These are phyloP conservation scores for Coemansia sp. DNA, from an alignment of 192 early-diverging fungal genomes.

Conservation along the genomic window DNA sequence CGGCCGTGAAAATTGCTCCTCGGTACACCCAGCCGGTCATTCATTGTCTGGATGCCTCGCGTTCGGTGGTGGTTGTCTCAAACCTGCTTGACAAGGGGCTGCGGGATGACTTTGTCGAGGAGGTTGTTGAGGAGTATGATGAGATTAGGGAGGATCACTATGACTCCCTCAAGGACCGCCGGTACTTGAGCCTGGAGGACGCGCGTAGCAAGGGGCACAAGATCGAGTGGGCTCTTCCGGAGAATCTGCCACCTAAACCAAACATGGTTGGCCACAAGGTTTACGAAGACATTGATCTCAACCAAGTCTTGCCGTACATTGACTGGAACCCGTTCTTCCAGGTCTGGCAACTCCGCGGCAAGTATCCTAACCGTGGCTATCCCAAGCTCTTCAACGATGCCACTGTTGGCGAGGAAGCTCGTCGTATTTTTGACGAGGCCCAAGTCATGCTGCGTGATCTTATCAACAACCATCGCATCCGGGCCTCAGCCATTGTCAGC, in stretches of 20 bases:
- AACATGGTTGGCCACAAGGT: constrained; percentile 80
- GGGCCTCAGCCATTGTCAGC: constrained; percentile 77
- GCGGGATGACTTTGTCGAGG: constrained; percentile 85
- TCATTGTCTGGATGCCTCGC: constrained; percentile 90
- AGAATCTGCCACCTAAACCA: constrained; percentile 74
- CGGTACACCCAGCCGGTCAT: constrained; percentile 79
- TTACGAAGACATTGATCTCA: constrained; percentile 76
- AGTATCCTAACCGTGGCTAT: constrained; percentile 95
- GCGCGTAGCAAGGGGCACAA: constrained; percentile 65
- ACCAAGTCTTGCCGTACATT: constrained; percentile 77
- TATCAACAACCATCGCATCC: constrained; percentile 71
- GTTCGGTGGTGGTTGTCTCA: constrained; percentile 88
- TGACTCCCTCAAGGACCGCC: constrained; percentile 84
- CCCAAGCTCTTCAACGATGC: constrained; percentile 98
- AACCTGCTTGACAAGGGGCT: constrained; percentile 76
- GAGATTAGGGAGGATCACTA: constrained; percentile 94
- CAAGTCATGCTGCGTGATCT: constrained; percentile 77
- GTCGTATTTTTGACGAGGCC: constrained; percentile 87
- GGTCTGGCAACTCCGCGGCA: constrained; percentile 94
- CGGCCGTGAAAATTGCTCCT: constrained; percentile 95
- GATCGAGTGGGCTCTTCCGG: constrained; percentile 69
- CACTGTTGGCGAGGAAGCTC: constrained; percentile 87
- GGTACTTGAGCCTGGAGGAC: constrained; percentile 69
- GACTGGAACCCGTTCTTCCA: constrained; percentile 99
- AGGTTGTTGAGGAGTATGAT: constrained; percentile 91